Evolutionary conservation across 108 stramenopile genomes (phyloP).

Genomic region (Pseudonitzschia delicatissima): DNA sequence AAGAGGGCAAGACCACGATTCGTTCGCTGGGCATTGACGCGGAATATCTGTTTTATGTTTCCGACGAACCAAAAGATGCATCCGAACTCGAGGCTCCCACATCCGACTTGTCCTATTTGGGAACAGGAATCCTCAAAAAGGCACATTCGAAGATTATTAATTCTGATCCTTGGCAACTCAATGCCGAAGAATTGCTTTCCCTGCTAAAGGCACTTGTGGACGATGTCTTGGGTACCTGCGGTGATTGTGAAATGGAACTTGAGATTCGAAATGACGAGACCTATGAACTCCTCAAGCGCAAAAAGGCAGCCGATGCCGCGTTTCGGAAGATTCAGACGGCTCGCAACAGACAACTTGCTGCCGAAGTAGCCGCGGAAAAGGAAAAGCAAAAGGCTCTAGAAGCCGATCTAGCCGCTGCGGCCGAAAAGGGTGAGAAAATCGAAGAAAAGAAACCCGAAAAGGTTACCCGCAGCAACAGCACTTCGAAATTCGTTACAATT

Average conservation of each 20-base stretch:
- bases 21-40: conserved; percentile 52
- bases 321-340: conserved; percentile 53
- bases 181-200: conserved; percentile 73
- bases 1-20: conserved; percentile 35
- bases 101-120: conserved; percentile 21
- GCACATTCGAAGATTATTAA: conserved; percentile 42
- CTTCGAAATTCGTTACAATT: conserved; percentile 25
- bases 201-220: conserved; percentile 67
- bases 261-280: conserved; percentile 53
- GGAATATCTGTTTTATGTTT: conserved; percentile 47
- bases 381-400: conserved; percentile 13
- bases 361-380: conserved; percentile 1
- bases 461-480: conserved; percentile 37
- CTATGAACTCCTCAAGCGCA: conserved; percentile 61
- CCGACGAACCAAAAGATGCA: conserved; percentile 32
- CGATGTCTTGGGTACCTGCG: conserved; percentile 62
- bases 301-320: conserved; percentile 59
- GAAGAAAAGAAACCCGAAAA: conserved; percentile 28
- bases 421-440: conserved; percentile 17
- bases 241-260: conserved; percentile 51
- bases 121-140: conserved; percentile 17
- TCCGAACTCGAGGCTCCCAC: conserved; percentile 14
- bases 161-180: conserved; percentile 73
- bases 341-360: conserved; percentile 18
- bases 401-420: conserved; percentile 20